These are phyloP conservation scores for Yamagishiella unicocca DNA, from an alignment of 139 green algal genomes.

Conservation along the genomic window DNA sequence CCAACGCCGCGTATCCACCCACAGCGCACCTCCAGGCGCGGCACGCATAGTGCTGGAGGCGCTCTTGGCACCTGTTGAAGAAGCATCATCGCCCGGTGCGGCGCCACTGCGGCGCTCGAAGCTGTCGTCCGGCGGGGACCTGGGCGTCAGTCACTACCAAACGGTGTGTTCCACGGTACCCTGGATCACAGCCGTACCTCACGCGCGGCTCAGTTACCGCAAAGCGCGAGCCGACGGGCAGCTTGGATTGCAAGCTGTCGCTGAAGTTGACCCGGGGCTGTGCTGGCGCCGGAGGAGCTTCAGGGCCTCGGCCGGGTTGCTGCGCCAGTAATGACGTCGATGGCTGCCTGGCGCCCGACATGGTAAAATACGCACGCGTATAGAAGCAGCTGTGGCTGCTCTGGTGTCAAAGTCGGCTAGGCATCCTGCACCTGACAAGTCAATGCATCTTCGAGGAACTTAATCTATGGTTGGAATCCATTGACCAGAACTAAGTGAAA, in stretches of 20 bases:
- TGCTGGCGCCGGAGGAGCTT: not conserved
- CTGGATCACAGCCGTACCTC: not conserved
- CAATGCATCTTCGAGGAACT: not conserved
- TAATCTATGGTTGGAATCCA: no score
- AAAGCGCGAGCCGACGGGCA: slow-evolving; percentile 23
- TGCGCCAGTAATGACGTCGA: no score
- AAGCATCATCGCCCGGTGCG: not conserved
- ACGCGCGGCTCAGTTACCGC: not conserved
- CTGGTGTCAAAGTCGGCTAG: not conserved
- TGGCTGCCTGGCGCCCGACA: no score
- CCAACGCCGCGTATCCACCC: no score
- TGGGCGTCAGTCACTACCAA: not conserved
- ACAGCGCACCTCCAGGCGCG: not conserved
- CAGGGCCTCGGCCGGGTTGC: not conserved
- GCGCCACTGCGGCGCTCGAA: not conserved
- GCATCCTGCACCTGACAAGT: not conserved
- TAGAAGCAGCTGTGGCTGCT: not conserved
- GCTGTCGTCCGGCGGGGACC: no score
- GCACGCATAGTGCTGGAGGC: not conserved
- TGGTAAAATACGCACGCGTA: no score
- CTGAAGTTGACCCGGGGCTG: not conserved
- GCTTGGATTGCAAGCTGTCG: slow-evolving; percentile 28
- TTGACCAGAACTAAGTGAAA: no score
- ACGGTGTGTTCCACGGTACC: not conserved
- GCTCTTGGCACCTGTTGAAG: not conserved